Evolutionary conservation across 2,329 filamentous ascomycete species (phyloP).

Genomic region (Scleromitrula shiraiana): DNA sequence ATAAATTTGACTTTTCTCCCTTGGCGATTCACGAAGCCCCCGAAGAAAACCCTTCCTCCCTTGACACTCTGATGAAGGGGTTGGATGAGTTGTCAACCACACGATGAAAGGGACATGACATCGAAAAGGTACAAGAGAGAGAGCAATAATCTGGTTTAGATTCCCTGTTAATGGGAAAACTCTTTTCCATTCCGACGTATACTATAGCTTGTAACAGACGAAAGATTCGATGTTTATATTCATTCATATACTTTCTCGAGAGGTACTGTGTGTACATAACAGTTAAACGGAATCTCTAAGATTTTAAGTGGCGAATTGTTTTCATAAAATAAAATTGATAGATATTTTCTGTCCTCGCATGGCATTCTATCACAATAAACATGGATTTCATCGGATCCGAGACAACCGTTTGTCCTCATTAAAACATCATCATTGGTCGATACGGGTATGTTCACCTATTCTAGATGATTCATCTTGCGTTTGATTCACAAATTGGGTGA

Average conservation of each 20-base stretch:
- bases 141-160: too few relatives aligned
- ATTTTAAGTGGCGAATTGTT: not conserved
- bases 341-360: not conserved
- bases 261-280: slow-evolving; percentile 7
- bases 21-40: not conserved
- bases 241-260: too few relatives aligned
- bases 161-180: too few relatives aligned
- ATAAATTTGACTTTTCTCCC: slow-evolving; percentile 1
- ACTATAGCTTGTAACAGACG: too few relatives aligned
- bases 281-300: not conserved
- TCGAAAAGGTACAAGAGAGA: too few relatives aligned
- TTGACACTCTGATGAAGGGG: slow-evolving; percentile 2
- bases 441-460: not conserved
- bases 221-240: too few relatives aligned
- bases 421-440: not conserved
- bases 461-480: slow-evolving; percentile 4
- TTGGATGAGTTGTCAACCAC: slow-evolving; percentile 8
- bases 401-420: slow-evolving; percentile 4
- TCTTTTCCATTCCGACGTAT: too few relatives aligned
- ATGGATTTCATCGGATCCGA: not conserved
- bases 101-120: not conserved
- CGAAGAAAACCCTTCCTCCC: not conserved
- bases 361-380: slow-evolving; percentile 2
- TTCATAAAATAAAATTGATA: slow-evolving; percentile 1
- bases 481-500: not conserved